Evolutionary conservation across 2,329 filamentous ascomycete species (phyloP), one percentile per base, ranked within the genome.

Genomic region (Colletotrichum sp.): DNA sequence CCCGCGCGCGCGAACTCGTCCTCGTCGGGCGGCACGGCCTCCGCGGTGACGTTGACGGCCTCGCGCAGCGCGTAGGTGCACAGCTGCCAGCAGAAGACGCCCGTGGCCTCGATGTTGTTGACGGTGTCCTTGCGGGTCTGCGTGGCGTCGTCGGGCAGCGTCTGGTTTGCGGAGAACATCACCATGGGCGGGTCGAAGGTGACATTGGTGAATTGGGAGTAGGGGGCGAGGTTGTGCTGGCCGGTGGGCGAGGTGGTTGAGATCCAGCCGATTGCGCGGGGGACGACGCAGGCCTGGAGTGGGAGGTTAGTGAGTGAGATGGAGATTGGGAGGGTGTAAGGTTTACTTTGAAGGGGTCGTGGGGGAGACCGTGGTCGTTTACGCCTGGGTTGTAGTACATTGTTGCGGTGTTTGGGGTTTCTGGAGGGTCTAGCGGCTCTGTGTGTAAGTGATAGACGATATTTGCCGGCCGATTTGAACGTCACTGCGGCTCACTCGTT

Each of bases 391-490:
- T 32, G 60, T 71, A 71, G 26, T 48, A 71, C 68, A 71, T 71
- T 32, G 6, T 34, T 21, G 59, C 21, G 60, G 79, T n/a, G 75
- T 78, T 15, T 86, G 78, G 5, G 79, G 7, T 26, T 26, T 7
- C 2, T 36, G 10, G 6, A 1, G 43, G 1, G n/a, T 48, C n/a
- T 48, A 48, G 5, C n/a, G 16, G 43, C 18, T 43, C n/a, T 52
- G 10, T 52, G 43, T 52, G 43, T 21, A 52, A 52, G n/a, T 52
- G 10, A 52, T 0, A 52, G 43, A 52, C n/a, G 10, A 13, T 52
- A 6, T 21, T 21, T 21, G 6, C 6, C n/a, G 1, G 10, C 6
- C n/a, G n/a, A 0, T 52, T 13, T 52, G 10, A 52, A 52, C 4
- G 3, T 7, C 43, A 13, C n/a, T 21, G 43, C 0, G 0, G 10